These are phyloP conservation scores for Nannochloris sp. DNA, from an alignment of 139 green algal genomes.

Conservation along the genomic window DNA sequence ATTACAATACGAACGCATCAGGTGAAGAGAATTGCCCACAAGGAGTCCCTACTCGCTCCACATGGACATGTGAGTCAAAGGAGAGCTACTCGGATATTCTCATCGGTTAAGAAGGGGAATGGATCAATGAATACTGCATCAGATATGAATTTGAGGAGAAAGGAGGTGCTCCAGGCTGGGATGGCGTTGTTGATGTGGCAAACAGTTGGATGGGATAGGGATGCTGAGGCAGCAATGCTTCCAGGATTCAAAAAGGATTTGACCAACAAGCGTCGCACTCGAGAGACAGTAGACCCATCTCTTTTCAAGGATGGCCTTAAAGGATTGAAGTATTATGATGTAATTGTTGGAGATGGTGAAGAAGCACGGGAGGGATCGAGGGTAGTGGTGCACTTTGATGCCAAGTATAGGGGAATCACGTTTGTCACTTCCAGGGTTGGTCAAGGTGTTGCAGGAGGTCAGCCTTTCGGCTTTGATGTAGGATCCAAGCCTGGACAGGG, in stretches of 20 bases:
- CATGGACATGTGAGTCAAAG: too few relatives aligned
- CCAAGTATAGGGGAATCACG: constrained; percentile 40
- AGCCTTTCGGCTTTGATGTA: constrained; percentile 81
- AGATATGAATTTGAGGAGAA: not conserved
- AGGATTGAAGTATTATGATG: constrained; percentile 64
- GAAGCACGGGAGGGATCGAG: constrained; percentile 42
- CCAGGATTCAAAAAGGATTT: constrained; percentile 35
- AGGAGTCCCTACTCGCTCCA: too few relatives aligned
- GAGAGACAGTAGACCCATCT: constrained; percentile 32
- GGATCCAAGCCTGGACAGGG: constrained; percentile 39
- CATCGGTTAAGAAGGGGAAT: too few relatives aligned
- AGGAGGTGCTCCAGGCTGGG: not conserved
- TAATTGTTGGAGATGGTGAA: constrained; percentile 40
- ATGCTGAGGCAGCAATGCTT: not conserved
- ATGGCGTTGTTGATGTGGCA: not conserved
- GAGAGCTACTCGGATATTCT: too few relatives aligned
- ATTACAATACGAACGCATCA: too few relatives aligned
- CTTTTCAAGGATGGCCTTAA: constrained; percentile 45
- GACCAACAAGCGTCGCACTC: constrained; percentile 31
- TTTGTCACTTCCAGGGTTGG: constrained; percentile 70
- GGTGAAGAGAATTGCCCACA: too few relatives aligned
- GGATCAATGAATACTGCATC: too few relatives aligned
- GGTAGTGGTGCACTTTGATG: constrained; percentile 76
- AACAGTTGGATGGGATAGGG: not conserved
- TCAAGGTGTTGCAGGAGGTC: constrained; percentile 70